Base-by-base conservation (phyloP, 768 basidiomycete genomes). In the Mycena filopes region DNA sequence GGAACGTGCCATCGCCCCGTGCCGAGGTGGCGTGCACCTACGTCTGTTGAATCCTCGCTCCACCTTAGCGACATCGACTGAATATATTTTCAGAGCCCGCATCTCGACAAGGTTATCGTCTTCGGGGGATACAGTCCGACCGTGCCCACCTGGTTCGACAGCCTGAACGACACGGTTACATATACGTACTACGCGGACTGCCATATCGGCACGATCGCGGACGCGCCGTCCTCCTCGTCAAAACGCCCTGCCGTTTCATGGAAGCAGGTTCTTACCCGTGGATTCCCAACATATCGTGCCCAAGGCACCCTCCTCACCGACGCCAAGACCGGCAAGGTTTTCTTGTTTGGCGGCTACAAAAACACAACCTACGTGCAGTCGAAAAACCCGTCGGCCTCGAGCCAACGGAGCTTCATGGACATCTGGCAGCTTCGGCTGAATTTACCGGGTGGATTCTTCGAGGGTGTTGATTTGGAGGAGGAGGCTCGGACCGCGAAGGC, bases 141-240 rank as follows among this genome's bases (percentile, higher is more conserved):
- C 38, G 33, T 78, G 13, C 73, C 75, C 9, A 77, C 75, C 4
- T 48, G 55, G 55, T 65, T 64, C 53, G n/a, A 61, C 16, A 63
- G 72, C 1, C 51, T 70, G 13, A 23, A 67, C 4, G 38, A 68
- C 41, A 67, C 50, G 13, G 79, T 77, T 65, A 60, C 69, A 4
- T 81, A 74, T 71, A 72, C 77, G 31, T 84, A 82, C 72, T 83
- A 74, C 65, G 79, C 79, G 26, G 81, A 83, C 58, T 81, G 81
- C 0, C 82, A 79, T 71, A 73, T 80, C 41, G 73, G 65, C 69
- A 69, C 67, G 41, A 70, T 72, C 63, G 26, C 33, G 33, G 33
- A 33, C 33, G 54, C 66, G 23, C 53, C 60, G n/a, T n/a, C n/a
- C n/a, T n/a, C n/a, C n/a, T n/a, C n/a, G n/a, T n/a, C n/a, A n/a